A percentile compares a stretch with the other conserved stretches of the same genome.
Conservation (phyloP, 140 eudicot genomes). For the Anethum foeniculum region DNA sequence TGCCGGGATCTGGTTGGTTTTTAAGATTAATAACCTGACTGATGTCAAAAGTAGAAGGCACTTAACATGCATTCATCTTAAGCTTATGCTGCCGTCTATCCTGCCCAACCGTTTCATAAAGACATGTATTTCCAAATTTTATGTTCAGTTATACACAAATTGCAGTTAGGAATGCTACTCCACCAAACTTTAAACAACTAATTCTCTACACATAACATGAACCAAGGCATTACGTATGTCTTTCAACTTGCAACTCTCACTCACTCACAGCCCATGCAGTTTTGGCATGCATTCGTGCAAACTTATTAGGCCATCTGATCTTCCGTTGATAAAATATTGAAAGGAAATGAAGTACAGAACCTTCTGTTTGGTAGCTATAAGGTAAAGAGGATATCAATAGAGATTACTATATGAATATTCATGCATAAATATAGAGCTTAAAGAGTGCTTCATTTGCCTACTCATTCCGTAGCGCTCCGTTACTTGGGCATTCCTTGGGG, state of each 20-base stretch:
- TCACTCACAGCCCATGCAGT: neutral
- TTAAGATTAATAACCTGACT: neutral
- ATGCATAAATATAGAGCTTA: neutral
- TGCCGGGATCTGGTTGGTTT: neutral
- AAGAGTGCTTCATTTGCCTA: neutral
- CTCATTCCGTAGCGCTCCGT: neutral
- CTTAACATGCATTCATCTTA: neutral
- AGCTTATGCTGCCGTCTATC: neutral
- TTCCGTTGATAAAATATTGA: neutral
- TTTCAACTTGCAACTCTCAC: neutral
- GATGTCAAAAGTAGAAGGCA: neutral
- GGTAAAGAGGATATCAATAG: neutral
- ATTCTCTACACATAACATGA: neutral
- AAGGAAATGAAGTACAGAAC: neutral
- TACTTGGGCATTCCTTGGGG: neutral
- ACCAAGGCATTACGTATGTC: neutral
- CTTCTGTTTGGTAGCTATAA: neutral
- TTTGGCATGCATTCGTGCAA: neutral
- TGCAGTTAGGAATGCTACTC: neutral
- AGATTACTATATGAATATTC: neutral
- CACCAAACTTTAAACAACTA: neutral
- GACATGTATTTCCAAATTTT: neutral
- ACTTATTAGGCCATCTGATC: neutral
- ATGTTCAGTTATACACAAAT: neutral
- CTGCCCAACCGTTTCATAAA: neutral